Conservation (phyloP, 345 rosid species). For the Pseudoturritis turrita region DNA sequence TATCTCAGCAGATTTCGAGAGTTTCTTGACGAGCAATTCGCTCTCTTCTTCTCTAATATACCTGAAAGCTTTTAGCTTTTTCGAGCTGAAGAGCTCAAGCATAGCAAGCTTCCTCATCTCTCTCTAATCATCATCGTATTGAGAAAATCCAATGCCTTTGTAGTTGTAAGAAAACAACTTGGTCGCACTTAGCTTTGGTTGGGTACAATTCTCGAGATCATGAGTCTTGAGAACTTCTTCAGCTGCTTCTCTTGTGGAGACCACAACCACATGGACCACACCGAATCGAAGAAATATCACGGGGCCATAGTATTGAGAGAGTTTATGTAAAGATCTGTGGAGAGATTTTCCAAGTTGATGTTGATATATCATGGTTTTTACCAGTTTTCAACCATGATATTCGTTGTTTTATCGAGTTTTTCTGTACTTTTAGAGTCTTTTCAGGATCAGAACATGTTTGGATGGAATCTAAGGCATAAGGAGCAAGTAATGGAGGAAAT, state of each 20-base stretch:
- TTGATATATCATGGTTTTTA: too few relatives aligned
- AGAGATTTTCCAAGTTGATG: conserved; percentile 40
- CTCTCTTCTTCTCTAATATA: conserved; percentile 39
- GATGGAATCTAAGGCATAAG: too few relatives aligned
- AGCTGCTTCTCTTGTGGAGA: conserved; percentile 46
- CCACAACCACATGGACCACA: conserved; percentile 31
- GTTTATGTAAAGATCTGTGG: conserved; percentile 28
- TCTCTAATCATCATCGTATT: conserved; percentile 39
- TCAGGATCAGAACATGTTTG: too few relatives aligned
- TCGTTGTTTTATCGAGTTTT: too few relatives aligned
- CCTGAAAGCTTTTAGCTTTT: conserved; percentile 35
- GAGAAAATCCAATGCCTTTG: conserved; percentile 36
- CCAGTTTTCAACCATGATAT: too few relatives aligned
- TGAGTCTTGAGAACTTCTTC: conserved; percentile 36
- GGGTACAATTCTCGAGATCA: conserved; percentile 35
- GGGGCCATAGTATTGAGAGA: conserved; percentile 44
- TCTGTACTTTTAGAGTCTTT: too few relatives aligned
- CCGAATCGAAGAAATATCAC: conserved; percentile 45
- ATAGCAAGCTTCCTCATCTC: conserved; percentile 33
- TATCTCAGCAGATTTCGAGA: conserved; percentile 20
- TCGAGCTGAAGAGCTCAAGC: conserved; percentile 38
- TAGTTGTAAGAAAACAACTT: conserved; percentile 31
- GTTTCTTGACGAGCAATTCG: conserved; percentile 18
- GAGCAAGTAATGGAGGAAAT: too few relatives aligned
- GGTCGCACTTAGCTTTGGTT: conserved; percentile 25